These are phyloP conservation scores for Colletotrichum costaricense DNA, from an alignment of 2,329 filamentous ascomycete genomes.

Conservation along the genomic window DNA sequence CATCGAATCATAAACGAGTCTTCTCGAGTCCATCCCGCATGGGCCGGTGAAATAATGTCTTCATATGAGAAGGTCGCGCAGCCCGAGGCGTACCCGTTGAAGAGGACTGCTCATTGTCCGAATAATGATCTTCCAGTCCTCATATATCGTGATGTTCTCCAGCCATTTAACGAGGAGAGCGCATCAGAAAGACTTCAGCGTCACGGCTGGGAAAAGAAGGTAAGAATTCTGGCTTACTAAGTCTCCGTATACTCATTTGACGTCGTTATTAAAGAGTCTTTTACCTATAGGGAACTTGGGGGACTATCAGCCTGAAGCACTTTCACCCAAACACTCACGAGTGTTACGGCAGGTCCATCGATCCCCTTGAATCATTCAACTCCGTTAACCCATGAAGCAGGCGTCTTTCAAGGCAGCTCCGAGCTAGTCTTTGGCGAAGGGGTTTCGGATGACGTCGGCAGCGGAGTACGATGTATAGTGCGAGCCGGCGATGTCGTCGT, in stretches of 20 bases:
- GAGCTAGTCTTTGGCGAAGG: conserved; percentile 38
- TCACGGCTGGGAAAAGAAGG: conserved; percentile 40
- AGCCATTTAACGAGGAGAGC: conserved; percentile 33
- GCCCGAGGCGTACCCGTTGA: conserved; percentile 11
- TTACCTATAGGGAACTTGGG: conserved; percentile 37
- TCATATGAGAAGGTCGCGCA: not conserved
- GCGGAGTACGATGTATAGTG: conserved; percentile 35
- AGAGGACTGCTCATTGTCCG: conserved; percentile 21
- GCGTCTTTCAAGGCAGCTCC: conserved; percentile 39
- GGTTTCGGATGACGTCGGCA: conserved; percentile 19
- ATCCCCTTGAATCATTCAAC: no score
- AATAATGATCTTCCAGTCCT: conserved; percentile 39
- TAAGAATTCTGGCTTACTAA: not conserved
- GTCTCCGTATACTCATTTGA: not conserved
- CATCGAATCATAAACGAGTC: not conserved
- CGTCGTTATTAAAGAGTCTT: not conserved
- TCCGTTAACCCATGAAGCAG: not conserved
- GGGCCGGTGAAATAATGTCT: not conserved
- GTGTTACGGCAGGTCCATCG: conserved; percentile 38
- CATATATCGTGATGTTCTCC: conserved; percentile 37
- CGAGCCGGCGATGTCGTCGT: conserved; percentile 38
- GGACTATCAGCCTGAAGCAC: conserved; percentile 39
- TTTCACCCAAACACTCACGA: conserved; percentile 41
- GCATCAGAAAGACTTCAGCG: conserved; percentile 32
- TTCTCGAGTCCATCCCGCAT: not conserved